Evolutionary conservation across 2,329 filamentous ascomycete species (phyloP).

Genomic region (Colletotrichum australisinense): DNA sequence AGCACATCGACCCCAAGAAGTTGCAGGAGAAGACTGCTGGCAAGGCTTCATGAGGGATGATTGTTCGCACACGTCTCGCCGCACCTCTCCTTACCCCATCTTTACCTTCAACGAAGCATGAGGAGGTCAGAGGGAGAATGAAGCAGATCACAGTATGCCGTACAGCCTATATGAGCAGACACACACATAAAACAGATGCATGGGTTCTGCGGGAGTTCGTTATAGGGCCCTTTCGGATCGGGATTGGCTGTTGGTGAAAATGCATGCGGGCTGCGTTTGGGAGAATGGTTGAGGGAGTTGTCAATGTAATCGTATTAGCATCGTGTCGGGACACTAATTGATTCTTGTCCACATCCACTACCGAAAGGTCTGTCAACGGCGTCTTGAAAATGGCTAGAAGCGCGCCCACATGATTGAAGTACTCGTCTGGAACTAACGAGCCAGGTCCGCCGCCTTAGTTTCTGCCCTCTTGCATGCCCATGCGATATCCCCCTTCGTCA

Average conservation of each 20-base stretch:
- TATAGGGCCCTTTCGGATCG: rapidly evolving
- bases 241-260: background rate
- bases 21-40: constrained; percentile 67
- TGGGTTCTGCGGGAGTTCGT: background rate
- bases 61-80: no score
- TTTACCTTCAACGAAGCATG: background rate
- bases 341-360: background rate
- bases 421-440: background rate
- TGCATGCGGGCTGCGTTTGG: background rate
- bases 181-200: background rate
- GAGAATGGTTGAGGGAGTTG: background rate
- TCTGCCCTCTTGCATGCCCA: background rate
- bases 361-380: background rate
- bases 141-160: background rate
- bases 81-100: no score
- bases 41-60: constrained; percentile 60
- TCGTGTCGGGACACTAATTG: background rate
- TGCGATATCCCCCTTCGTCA: background rate
- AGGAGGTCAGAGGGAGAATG: background rate
- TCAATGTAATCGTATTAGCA: background rate
- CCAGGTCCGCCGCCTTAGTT: background rate
- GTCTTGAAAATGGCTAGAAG: background rate
- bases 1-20: constrained; percentile 54
- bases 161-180: background rate
- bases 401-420: no score